A percentile compares a stretch with the other conserved stretches of the same genome.
Conservation (phyloP, 129 eudicot genomes). For the Artemisia argyi region DNA sequence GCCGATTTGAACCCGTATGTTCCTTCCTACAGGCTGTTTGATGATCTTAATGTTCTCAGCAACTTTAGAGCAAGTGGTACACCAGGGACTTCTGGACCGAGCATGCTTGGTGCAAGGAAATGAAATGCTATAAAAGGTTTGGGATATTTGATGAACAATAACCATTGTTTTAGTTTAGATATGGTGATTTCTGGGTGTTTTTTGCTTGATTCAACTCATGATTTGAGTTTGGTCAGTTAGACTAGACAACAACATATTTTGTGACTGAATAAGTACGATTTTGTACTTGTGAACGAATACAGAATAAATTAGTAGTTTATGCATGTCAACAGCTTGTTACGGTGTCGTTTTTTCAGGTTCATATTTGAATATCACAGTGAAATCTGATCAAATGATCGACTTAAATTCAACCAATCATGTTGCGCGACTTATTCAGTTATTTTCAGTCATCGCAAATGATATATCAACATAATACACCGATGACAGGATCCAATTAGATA, state of each 20-base stretch:
- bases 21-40: conserved; percentile 88
- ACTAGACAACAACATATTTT: not conserved
- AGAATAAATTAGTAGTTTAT: not conserved
- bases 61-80: conserved; percentile 43
- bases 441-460: too few species aligned
- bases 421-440: too few species aligned
- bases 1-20: conserved; percentile 63
- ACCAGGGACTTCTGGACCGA: conserved; percentile 54
- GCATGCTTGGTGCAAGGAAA: conserved; percentile 64
- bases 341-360: too few species aligned
- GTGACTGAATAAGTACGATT: conserved; percentile 2
- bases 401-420: too few species aligned
- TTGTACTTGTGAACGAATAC: conserved; percentile 2
- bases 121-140: conserved; percentile 15
- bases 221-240: not conserved
- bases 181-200: not conserved
- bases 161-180: not conserved
- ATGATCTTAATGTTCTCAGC: conserved; percentile 85
- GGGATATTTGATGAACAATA: conserved; percentile 6
- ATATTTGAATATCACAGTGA: too few species aligned
- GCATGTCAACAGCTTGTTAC: too few species aligned
- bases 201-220: not conserved
- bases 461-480: too few species aligned
- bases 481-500: too few species aligned
- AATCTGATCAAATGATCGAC: too few species aligned